Percentiles rank a stretch among this genome's conserved stretches.
Evolutionary conservation across 768 basidiomycete genomes (phyloP).

Genomic region (Naganishia onofrii): DNA sequence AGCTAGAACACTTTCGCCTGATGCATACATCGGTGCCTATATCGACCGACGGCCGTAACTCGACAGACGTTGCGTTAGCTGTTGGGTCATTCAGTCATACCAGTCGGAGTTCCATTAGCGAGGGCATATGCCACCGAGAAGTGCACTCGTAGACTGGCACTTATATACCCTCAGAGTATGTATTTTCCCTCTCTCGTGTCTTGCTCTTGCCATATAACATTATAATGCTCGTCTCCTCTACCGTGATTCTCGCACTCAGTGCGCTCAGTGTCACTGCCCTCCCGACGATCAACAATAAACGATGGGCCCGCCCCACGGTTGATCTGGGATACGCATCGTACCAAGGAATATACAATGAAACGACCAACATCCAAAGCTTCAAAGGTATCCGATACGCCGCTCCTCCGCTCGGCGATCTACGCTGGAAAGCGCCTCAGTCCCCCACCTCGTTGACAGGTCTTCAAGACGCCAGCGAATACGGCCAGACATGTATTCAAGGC

Average conservation of each 20-base stretch:
- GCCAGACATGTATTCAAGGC: slow-evolving; percentile 15
- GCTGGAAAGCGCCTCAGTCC: slow-evolving; percentile 12
- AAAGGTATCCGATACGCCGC: slow-evolving; percentile 59
- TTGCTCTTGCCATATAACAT: no score
- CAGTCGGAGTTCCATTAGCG: no score
- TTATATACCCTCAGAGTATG: no score
- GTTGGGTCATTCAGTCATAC: no score
- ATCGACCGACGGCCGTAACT: no score
- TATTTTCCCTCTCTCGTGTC: no score
- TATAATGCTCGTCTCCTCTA: no score
- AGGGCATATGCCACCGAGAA: no score
- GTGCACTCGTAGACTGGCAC: no score
- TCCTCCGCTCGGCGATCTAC: slow-evolving; percentile 52
- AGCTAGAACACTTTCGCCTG: no score
- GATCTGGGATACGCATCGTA: slow-evolving; percentile 58
- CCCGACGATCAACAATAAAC: slow-evolving; percentile 8
- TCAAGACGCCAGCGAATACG: slow-evolving; percentile 3
- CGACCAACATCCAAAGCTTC: slow-evolving; percentile 53
- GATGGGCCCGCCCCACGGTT: slow-evolving; percentile 38
- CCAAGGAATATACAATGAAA: slow-evolving; percentile 53
- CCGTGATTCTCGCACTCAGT: not conserved
- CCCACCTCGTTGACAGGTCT: not conserved
- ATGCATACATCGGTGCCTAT: no score
- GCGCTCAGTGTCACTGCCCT: not conserved
- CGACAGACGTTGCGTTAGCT: no score